phyloP scores from a whole-genome alignment of 179 eudicot species.

The Camellia oleifera region DNA sequence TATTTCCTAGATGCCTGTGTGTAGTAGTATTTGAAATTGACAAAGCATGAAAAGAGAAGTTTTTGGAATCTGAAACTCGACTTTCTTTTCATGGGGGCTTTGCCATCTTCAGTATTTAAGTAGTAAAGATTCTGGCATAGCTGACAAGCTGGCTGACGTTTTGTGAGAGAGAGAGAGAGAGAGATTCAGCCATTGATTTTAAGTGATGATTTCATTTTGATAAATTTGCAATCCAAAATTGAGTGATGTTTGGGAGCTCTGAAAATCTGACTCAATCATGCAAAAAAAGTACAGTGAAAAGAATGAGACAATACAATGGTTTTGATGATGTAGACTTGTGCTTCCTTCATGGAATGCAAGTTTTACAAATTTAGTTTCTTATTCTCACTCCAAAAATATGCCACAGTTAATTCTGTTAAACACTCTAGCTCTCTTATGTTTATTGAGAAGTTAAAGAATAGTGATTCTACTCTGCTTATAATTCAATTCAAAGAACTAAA shows the following conservation, averaged over 20 bases:
- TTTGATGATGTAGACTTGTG: neutral
- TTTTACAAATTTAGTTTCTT: neutral
- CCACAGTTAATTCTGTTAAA: neutral
- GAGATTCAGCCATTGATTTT: too few species aligned
- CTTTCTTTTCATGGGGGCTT: neutral
- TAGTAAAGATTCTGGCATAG: neutral
- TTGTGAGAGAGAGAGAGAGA: neutral
- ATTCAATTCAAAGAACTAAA: too few species aligned
- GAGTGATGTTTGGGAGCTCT: neutral
- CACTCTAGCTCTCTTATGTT: too few species aligned
- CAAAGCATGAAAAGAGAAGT: too few species aligned
- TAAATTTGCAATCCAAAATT: too few species aligned
- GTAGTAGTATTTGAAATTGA: too few species aligned
- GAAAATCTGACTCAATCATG: constrained; percentile 6
- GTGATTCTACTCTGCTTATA: too few species aligned
- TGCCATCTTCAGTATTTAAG: constrained; percentile 2
- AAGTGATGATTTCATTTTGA: too few species aligned
- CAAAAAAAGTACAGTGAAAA: neutral
- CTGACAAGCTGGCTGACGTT: neutral
- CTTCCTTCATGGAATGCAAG: neutral
- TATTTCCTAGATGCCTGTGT: too few species aligned
- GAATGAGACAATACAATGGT: constrained; percentile 4
- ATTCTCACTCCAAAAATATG: neutral
- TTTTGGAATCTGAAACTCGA: constrained; percentile 4
- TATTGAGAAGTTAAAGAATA: too few species aligned